Evolutionary conservation across 495 filamentous ascomycete species (phyloP).

Genomic region (Bombardia bombarda): DNA sequence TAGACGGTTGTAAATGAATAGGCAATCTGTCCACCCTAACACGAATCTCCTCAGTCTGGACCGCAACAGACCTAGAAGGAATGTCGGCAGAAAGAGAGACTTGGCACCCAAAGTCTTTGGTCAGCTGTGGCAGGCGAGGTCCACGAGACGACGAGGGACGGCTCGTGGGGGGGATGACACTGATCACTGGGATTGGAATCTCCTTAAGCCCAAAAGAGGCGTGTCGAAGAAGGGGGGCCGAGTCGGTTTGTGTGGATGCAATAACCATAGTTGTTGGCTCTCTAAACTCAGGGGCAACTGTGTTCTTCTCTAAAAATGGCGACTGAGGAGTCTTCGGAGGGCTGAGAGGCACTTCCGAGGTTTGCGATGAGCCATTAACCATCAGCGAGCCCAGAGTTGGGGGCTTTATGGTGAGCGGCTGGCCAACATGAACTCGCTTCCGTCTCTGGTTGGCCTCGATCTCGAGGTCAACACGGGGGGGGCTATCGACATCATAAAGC

Average conservation of each 20-base stretch:
- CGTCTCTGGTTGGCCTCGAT: conserved; percentile 64
- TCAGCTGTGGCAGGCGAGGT: conserved; percentile 43
- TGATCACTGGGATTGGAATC: conserved; percentile 50
- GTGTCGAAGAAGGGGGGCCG: conserved; percentile 20
- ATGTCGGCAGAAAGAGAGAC: conserved; percentile 33
- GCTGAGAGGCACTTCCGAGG: conserved; percentile 55
- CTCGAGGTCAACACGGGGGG: conserved; percentile 42
- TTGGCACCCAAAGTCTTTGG: conserved; percentile 50
- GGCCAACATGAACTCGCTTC: conserved; percentile 48
- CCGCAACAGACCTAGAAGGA: conserved; percentile 55
- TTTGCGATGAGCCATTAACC: conserved; percentile 69
- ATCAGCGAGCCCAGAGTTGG: conserved; percentile 35
- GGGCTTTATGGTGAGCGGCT: conserved; percentile 32
- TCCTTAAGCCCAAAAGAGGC: conserved; percentile 23
- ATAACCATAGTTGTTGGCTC: conserved; percentile 26
- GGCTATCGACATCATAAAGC: conserved; percentile 29
- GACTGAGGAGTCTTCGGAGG: conserved; percentile 60
- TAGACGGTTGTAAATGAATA: conserved; percentile 67
- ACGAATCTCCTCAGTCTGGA: conserved; percentile 86
- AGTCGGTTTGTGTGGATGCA: conserved; percentile 63
- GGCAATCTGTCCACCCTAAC: conserved; percentile 66
- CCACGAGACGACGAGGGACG: conserved; percentile 46
- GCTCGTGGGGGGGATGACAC: conserved; percentile 50
- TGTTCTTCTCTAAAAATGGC: conserved; percentile 25
- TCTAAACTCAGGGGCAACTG: conserved; percentile 18